Conservation (phyloP, 345 rosid species). For the Hibiscus mutabilis region DNA sequence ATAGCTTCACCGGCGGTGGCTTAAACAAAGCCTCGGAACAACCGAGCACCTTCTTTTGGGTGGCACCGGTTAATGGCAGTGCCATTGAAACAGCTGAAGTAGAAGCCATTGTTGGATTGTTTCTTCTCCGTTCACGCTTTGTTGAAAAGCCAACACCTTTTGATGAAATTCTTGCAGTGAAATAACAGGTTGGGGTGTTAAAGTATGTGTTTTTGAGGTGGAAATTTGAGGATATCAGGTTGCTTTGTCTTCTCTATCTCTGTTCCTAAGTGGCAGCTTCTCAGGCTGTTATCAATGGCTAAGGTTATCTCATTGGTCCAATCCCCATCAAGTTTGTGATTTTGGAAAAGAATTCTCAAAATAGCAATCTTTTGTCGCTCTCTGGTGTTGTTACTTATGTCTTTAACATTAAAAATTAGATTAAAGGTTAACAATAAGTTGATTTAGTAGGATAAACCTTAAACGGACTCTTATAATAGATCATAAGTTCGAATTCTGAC, state of each 20-base stretch:
- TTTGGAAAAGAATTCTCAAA: neutral
- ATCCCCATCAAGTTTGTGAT: slow-evolving; percentile 23
- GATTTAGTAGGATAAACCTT: no score
- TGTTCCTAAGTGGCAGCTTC: slow-evolving; percentile 56
- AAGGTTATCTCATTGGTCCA: slow-evolving; percentile 56
- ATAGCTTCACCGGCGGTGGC: slow-evolving; percentile 48
- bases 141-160: neutral
- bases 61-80: slow-evolving; percentile 36
- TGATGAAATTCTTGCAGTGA: neutral
- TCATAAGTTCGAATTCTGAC: no score
- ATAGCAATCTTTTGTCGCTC: no score
- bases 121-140: neutral
- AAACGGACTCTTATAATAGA: no score
- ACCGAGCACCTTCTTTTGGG: slow-evolving; percentile 31
- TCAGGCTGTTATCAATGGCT: slow-evolving; percentile 36
- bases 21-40: slow-evolving; percentile 40
- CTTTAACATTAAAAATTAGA: no score
- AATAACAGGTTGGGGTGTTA: neutral
- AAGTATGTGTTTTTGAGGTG: slow-evolving; percentile 17
- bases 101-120: slow-evolving; percentile 49
- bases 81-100: slow-evolving; percentile 68
- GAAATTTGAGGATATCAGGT: slow-evolving; percentile 22
- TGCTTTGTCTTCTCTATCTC: no score
- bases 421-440: no score
- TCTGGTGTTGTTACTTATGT: no score